Base-by-base conservation (phyloP, 192 early-diverging fungal genomes). In the Umbelopsis sp. region DNA sequence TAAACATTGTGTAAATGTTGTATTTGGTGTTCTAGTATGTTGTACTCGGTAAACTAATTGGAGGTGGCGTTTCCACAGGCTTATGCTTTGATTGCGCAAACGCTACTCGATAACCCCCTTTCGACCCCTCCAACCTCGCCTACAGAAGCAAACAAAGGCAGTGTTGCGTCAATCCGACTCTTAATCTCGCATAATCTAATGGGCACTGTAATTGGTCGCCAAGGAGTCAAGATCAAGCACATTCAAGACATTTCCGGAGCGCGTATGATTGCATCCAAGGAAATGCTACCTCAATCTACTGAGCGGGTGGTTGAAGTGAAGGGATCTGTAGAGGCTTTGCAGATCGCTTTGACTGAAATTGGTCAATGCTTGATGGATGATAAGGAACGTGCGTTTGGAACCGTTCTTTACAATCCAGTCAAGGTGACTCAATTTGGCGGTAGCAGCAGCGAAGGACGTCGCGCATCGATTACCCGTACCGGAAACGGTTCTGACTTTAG, bases 171-270 rank as follows among this genome's bases (percentile, higher is more conserved):
- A 6, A 82, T 98, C 64, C 91, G 95, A 25, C 78, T 99, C 20
- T 85, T 99, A 72, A 94, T 99, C 71, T 94, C 96, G 23, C 91
- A 96, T 79, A 87, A 89, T 71, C 81, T 93, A 49, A 95, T 99
- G 90, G 93, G 93, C 21, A 91, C 90, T 64, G 86, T 99, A 69
- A 97, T 99, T 81, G 97, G 97, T 45, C 93, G 95, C 71, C 89
- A 90, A 75, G 96, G 96, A 53, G 73, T 86, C 68, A 95, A 94
- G 83, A 98, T 99, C 79, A 97, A 95, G 84, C 92, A 96, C 74
- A 93, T 99, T 65, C 97, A 98, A 83, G 93, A 96, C 49, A 79
- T 86, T 16, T 94, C 94, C n/a, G 88, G 91, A 44, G 93, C 92
- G 11, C 89, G 91, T 45, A 87, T 98, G 81, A 89, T 88, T 33